Evolutionary conservation across 495 filamentous ascomycete genomes (phyloP).

Genomic region (Aspergillus olivimuriae): DNA sequence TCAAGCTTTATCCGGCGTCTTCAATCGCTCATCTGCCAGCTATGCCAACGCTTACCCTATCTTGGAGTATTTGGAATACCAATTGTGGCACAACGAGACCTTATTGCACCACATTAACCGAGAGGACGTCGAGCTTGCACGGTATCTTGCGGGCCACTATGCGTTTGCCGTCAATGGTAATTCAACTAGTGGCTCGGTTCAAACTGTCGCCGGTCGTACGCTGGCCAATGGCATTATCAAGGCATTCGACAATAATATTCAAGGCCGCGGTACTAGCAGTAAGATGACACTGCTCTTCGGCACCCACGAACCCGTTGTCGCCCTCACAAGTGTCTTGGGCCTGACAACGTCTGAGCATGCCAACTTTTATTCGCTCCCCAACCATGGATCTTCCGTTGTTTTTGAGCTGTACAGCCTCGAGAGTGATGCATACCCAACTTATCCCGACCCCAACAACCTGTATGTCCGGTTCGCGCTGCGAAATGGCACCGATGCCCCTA

Average conservation of each 20-base stretch:
- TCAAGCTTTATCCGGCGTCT: constrained; percentile 28
- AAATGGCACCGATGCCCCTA: constrained; percentile 59
- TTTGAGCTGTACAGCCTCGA: constrained; percentile 69
- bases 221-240: constrained; percentile 56
- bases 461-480: constrained; percentile 71
- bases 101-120: constrained; percentile 49
- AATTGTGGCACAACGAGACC: constrained; percentile 60
- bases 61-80: constrained; percentile 71
- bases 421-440: constrained; percentile 35
- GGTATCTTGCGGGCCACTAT: constrained; percentile 59
- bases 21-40: constrained; percentile 31
- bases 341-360: constrained; percentile 42
- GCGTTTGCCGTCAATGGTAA: constrained; percentile 62
- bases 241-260: constrained; percentile 47
- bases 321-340: constrained; percentile 65
- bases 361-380: constrained; percentile 65
- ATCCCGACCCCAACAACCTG: constrained; percentile 50
- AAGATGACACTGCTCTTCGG: constrained; percentile 65
- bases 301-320: constrained; percentile 61
- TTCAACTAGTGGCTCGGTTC: constrained; percentile 44
- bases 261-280: constrained; percentile 27
- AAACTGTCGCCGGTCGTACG: constrained; percentile 59
- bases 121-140: constrained; percentile 49
- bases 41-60: constrained; percentile 55
- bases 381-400: constrained; percentile 60